Evolutionary conservation across 495 filamentous ascomycete genomes (phyloP).

Genomic region (Evansstolkia leycettana): DNA sequence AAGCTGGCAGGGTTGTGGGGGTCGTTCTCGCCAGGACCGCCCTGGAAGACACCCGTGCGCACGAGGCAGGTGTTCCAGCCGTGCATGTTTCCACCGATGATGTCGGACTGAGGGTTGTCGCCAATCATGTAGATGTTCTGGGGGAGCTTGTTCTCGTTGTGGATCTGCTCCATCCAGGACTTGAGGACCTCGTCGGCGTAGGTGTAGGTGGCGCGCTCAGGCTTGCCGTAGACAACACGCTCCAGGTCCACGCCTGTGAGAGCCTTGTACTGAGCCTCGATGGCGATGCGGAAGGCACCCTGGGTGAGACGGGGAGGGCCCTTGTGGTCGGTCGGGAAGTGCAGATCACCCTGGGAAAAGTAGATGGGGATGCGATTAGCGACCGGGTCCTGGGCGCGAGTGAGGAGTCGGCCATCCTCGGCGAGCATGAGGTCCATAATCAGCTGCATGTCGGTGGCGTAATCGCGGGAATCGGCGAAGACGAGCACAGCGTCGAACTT

Average conservation of each 20-base stretch:
- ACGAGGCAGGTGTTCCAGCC: slow-evolving; percentile 69
- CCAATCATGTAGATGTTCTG: slow-evolving; percentile 74
- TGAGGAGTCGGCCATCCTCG: slow-evolving; percentile 56
- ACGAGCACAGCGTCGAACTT: slow-evolving; percentile 77
- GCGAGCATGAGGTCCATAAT: slow-evolving; percentile 73
- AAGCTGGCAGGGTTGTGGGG: slow-evolving; percentile 44
- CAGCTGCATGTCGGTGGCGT: slow-evolving; percentile 73
- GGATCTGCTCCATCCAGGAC: slow-evolving; percentile 65
- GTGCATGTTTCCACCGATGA: slow-evolving; percentile 70
- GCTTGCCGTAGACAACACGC: slow-evolving; percentile 78
- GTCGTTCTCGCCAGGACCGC: slow-evolving; percentile 39
- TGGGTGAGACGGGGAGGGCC: slow-evolving; percentile 58
- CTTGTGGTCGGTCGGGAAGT: slow-evolving; percentile 69
- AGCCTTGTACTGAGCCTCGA: slow-evolving; percentile 71
- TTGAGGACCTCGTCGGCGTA: slow-evolving; percentile 68
- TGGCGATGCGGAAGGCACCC: slow-evolving; percentile 62
- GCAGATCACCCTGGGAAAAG: slow-evolving; percentile 62
- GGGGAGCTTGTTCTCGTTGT: slow-evolving; percentile 57
- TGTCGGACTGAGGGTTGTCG: slow-evolving; percentile 70
- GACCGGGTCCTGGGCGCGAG: slow-evolving; percentile 54
- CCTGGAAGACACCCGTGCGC: slow-evolving; percentile 49
- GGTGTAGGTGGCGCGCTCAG: slow-evolving; percentile 67
- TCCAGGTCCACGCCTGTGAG: slow-evolving; percentile 62
- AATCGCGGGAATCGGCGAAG: slow-evolving; percentile 74
- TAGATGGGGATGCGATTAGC: slow-evolving; percentile 62